Evolutionary conservation across 2,329 filamentous ascomycete genomes (phyloP), one percentile per base, ranked within the genome.

Genomic region (Talaromyces sp.): DNA sequence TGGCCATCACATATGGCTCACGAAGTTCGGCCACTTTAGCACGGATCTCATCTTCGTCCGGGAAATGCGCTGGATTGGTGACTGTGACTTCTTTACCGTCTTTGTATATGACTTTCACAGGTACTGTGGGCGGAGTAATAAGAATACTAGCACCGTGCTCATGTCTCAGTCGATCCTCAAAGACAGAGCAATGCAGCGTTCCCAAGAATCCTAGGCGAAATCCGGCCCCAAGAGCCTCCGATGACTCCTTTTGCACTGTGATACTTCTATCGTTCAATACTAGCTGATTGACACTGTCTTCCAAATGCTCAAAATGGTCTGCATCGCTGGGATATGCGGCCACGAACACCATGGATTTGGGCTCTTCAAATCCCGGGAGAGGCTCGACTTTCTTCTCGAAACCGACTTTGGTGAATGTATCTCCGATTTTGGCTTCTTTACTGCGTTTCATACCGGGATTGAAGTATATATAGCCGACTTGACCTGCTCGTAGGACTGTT

Each of bases 261-360:
- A 99, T 92, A 75, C 93, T 97, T 66, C 95, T 89, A 76, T 99
- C 95, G 75, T 99, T 99, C 62, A 99, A 86, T 2, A 94, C 89
- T 14, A 99, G 87, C 75, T 98, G 94, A 67, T 90, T 90, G 74
- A 99, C 97, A 76, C 93, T 97, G 76, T 98, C 94, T 68, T 96
- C 92, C 3, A 99, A 82, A 73, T 93, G 90, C 50, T 87, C 86
- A 74, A 96, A 94, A 76, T 97, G 92, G 71, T 89, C 84, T 70
- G 96, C 93, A 73, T 99, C 93, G 0, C 93, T 93, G 0, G 95
- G 95, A 72, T 97, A 99, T 0, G 95, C 95, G 0, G 94, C 93
- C 3, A 99, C 95, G 71, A 99, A 99, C 4, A 99, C 95, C 95
- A 99, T 99, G 6, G 93, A 90, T 77, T 99, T 96, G 1, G 95